Percentiles rank a stretch among this genome's conserved stretches.
Conservation (phyloP, 768 basidiomycete species). For the Trametes villosa region DNA sequence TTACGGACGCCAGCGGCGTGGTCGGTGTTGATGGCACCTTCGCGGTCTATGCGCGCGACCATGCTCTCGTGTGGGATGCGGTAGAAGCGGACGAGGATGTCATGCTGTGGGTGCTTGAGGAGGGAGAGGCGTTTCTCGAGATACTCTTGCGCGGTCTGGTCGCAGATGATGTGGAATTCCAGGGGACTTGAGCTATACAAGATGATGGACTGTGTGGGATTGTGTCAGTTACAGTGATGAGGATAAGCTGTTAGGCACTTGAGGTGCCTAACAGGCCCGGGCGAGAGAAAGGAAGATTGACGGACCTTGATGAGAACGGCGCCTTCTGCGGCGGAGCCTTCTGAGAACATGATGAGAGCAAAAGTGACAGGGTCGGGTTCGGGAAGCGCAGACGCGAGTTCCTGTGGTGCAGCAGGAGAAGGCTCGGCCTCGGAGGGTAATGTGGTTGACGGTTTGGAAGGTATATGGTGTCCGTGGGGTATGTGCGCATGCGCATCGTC, state of each 20-base stretch:
- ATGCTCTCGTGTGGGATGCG: constrained; percentile 46
- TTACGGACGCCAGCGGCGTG: constrained; percentile 53
- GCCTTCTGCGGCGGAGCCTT: constrained; percentile 46
- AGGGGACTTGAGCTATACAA: constrained; percentile 26
- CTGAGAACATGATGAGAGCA: constrained; percentile 49
- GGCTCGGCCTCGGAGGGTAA: not conserved
- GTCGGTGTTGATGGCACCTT: constrained; percentile 49
- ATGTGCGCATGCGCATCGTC: constrained; percentile 1
- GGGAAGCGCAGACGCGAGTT: not conserved
- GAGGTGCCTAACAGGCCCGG: too few relatives aligned
- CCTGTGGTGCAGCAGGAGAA: not conserved
- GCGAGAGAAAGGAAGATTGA: not conserved
- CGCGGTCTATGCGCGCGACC: constrained; percentile 48
- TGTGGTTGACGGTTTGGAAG: not conserved
- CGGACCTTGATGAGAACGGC: constrained; percentile 48
- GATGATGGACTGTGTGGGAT: constrained; percentile 28
- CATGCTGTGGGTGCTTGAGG: constrained; percentile 42
- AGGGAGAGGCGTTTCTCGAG: constrained; percentile 45
- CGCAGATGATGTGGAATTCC: constrained; percentile 42
- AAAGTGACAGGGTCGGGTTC: constrained; percentile 43
- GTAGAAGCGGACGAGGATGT: constrained; percentile 47
- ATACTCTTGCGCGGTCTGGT: constrained; percentile 44
- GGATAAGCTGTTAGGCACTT: not conserved
- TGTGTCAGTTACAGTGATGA: not conserved
- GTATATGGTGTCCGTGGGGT: constrained; percentile 12